Conservation (phyloP, 352 stramenopile species). For the Lagenidium sp. region DNA sequence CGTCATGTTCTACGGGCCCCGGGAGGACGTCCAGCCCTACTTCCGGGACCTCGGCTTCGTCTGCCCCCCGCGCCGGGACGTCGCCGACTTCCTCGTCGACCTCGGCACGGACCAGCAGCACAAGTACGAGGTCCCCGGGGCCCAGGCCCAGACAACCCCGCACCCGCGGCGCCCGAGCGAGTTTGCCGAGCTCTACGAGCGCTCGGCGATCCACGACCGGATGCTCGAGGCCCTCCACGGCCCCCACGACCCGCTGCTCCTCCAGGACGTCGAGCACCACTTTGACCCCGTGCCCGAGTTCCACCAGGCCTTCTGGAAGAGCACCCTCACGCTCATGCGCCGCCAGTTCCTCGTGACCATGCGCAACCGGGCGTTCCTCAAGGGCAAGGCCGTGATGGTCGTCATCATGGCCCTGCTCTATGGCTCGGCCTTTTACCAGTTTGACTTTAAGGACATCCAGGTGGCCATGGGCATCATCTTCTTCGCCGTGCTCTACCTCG, state of each 20-base stretch:
- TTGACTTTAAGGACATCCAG: conserved; percentile 16
- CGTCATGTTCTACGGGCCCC: conserved; percentile 18
- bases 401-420: conserved; percentile 26
- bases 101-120: conserved; percentile 13
- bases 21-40: conserved; percentile 11
- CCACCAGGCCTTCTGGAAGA: conserved; percentile 9
- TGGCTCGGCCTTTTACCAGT: conserved; percentile 18
- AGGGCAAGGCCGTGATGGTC: conserved; percentile 17
- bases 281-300: conserved; percentile 2
- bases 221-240: conserved; percentile 69
- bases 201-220: conserved; percentile 6
- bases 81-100: conserved; percentile 17
- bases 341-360: conserved; percentile 48
- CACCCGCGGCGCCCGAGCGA: conserved; percentile 5
- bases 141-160: not conserved
- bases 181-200: conserved; percentile 15
- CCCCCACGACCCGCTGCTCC: conserved; percentile 83
- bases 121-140: conserved; percentile 11
- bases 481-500: conserved; percentile 52
- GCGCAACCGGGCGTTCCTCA: conserved; percentile 22
- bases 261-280: conserved; percentile 50
- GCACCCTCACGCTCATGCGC: conserved; percentile 4
- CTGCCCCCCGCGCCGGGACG: conserved; percentile 9
- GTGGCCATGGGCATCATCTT: conserved; percentile 58
- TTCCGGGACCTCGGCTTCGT: conserved; percentile 15